These are phyloP conservation scores for Conringia planisiliqua DNA, from an alignment of 345 rosid species.

Conservation along the genomic window DNA sequence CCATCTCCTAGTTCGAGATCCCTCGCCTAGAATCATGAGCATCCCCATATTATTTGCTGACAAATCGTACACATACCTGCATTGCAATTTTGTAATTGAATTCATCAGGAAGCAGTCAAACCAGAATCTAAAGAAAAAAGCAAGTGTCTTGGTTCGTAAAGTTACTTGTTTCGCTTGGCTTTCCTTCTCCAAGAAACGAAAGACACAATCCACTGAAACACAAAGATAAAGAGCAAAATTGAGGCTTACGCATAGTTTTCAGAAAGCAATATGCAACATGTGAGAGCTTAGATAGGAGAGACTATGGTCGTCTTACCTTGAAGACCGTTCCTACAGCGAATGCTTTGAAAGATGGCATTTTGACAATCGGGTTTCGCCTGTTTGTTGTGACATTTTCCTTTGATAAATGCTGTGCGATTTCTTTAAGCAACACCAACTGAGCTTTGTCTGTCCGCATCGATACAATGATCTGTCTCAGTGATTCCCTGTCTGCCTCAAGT, in stretches of 20 bases:
- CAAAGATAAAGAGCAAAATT: neutral
- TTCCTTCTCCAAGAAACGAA: slow-evolving; percentile 79
- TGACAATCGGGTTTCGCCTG: slow-evolving; percentile 39
- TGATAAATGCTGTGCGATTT: slow-evolving; percentile 83
- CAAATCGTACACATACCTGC: slow-evolving; percentile 58
- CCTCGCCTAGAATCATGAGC: slow-evolving; percentile 81
- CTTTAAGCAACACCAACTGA: slow-evolving; percentile 76
- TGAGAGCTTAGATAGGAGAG: neutral
- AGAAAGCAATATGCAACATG: neutral
- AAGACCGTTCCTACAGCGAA: slow-evolving; percentile 55
- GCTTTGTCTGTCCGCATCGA: slow-evolving; percentile 95
- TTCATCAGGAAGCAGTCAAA: slow-evolving; percentile 1
- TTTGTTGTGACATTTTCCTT: slow-evolving; percentile 60
- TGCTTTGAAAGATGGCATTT: slow-evolving; percentile 42
- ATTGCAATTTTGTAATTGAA: neutral
- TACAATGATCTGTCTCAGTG: slow-evolving; percentile 84
- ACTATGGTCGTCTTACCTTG: slow-evolving; percentile 49
- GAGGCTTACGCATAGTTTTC: neutral
- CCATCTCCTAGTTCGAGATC: slow-evolving; percentile 57
- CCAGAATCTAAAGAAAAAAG: neutral
- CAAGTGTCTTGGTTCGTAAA: neutral
- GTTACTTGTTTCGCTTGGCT: slow-evolving; percentile 84
- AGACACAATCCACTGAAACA: slow-evolving; percentile 74
- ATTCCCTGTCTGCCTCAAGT: slow-evolving; percentile 96
- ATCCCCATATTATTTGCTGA: slow-evolving; percentile 71